These are phyloP conservation scores for Saitozyma sp. DNA, from an alignment of 768 basidiomycete genomes.

Conservation along the genomic window DNA sequence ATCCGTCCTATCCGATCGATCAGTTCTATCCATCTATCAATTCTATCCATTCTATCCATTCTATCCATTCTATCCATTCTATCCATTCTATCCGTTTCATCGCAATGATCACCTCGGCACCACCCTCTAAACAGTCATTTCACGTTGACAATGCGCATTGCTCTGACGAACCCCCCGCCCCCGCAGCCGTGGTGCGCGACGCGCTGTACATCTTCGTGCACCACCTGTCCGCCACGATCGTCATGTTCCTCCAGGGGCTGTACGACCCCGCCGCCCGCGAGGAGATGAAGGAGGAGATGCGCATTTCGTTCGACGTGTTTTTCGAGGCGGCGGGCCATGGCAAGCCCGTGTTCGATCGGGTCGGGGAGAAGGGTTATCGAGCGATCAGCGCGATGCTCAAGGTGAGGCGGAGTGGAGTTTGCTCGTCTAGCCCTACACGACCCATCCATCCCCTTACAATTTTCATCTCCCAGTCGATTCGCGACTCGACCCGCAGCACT, in stretches of 20 bases:
- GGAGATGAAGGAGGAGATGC: conserved; percentile 2
- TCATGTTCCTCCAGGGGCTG: conserved; percentile 8
- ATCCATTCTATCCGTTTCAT: too few relatives aligned
- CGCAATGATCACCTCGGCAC: too few relatives aligned
- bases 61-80: too few relatives aligned
- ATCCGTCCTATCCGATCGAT: too few relatives aligned
- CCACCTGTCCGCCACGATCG: conserved; percentile 5
- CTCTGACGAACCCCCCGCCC: neutral
- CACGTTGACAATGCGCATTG: neutral
- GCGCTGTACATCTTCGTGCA: conserved; percentile 4
- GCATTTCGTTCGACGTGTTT: neutral
- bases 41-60: too few relatives aligned
- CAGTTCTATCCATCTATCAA: too few relatives aligned
- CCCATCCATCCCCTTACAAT: too few relatives aligned
- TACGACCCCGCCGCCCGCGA: neutral
- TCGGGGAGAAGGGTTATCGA: neutral
- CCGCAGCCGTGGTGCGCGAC: neutral
- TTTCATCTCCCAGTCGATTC: too few relatives aligned
- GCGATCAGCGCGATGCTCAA: conserved; percentile 2
- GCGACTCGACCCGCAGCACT: too few relatives aligned
- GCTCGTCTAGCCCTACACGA: too few relatives aligned
- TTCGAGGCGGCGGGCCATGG: neutral
- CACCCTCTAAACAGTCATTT: too few relatives aligned
- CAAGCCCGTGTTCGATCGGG: neutral
- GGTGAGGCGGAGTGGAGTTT: neutral